Evolutionary conservation across 257 asterid genomes (phyloP).

Genomic region (Solanum lycopersicoides): DNA sequence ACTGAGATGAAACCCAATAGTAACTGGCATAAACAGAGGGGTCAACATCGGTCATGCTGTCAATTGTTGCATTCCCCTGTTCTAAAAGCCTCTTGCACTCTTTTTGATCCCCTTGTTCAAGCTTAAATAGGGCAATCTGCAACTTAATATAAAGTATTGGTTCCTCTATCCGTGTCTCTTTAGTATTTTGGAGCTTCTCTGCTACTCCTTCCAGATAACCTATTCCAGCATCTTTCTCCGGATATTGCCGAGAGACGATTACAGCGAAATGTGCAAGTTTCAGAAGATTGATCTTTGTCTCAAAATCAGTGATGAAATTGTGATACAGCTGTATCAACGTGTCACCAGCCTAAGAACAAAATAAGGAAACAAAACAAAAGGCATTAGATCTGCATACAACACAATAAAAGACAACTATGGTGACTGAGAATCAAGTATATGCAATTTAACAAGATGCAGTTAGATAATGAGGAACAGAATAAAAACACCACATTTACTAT

Average conservation of each 20-base stretch:
- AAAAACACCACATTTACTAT: not conserved
- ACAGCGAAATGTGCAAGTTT: slow-evolving; percentile 97
- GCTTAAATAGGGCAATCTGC: slow-evolving; percentile 78
- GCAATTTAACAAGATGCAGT: not conserved
- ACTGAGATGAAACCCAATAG: slow-evolving; percentile 93
- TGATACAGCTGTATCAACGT: slow-evolving; percentile 83
- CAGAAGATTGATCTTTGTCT: slow-evolving; percentile 94
- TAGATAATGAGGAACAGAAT: not conserved
- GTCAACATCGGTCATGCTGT: slow-evolving; percentile 96
- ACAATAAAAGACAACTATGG: not conserved
- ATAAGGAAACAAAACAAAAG: not conserved
- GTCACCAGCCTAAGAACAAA: slow-evolving; percentile 71
- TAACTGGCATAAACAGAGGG: slow-evolving; percentile 91
- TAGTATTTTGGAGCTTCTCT: slow-evolving; percentile 76
- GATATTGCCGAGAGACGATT: slow-evolving; percentile 71
- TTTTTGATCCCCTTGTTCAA: slow-evolving; percentile 79
- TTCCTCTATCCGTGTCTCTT: slow-evolving; percentile 77
- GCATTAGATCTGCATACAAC: not conserved
- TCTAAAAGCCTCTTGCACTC: slow-evolving; percentile 83
- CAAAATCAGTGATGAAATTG: slow-evolving; percentile 86
- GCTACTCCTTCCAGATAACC: slow-evolving; percentile 82
- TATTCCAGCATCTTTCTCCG: slow-evolving; percentile 79
- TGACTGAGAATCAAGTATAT: not conserved
- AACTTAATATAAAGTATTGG: slow-evolving; percentile 77
- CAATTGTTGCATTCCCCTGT: slow-evolving; percentile 86